Base-by-base conservation (phyloP, 768 basidiomycete species). In the Lactarius hatsudake region DNA sequence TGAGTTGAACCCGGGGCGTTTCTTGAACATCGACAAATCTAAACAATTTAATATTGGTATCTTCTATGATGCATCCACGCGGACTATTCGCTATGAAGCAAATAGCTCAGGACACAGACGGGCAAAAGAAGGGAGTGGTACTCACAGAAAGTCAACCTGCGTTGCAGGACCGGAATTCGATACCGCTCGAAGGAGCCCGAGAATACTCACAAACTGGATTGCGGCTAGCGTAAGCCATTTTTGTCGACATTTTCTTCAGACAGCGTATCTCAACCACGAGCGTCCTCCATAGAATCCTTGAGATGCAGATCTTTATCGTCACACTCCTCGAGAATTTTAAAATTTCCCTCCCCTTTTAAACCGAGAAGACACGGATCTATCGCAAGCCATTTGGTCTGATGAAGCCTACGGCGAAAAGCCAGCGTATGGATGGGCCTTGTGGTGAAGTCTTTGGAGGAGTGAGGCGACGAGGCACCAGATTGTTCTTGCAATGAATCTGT, bases 281-380 rank as follows among this genome's bases (percentile, higher is more conserved):
- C 5, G 30, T 38, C 1, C 20, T 23, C 18, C 1, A 10, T 28
- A 64, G 53, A 8, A 2, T 48, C 3, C 59, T 56, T 26, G 43
- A 60, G 36, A 61, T 66, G 65, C 53, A 66, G 28, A 12, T 26
- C 26, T 48, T 66, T 20, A 30, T 28, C 12, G 42, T n/a, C 12
- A 20, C 28, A 26, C 53, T 61, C 28, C 38, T 61, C 20, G 60
- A 66, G 38, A 53, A 61, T 40, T 66, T 66, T 15, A 60, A 61
- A 38, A 36, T 66, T 17, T 61, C 53, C 12, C 45, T 61, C 7
- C 60, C 65, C 5, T 59, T 59, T 51, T 51, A 59, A 23, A 55
- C 34, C 6, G 54, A 66, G 48, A 57, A 36, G 53, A 55, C 43
- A 13, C 51, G 54, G 20, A 61, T 65, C 9, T 54, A 42, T 26